Base-by-base conservation (phyloP, 2,329 filamentous ascomycete genomes). In the Fusarium odoratissimum region DNA sequence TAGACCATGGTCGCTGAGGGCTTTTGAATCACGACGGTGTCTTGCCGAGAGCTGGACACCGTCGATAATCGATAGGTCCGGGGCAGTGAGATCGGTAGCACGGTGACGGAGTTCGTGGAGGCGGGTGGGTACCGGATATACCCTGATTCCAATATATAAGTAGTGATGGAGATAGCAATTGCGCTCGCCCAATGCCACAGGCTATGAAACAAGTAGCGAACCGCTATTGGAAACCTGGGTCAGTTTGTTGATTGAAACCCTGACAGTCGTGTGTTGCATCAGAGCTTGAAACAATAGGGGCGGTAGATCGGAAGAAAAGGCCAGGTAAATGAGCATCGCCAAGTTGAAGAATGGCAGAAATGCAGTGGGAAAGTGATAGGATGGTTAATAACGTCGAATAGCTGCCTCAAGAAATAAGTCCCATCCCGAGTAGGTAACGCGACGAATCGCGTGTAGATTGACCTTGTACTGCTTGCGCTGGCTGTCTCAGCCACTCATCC, bases 1-100 rank as follows among this genome's bases (percentile, higher is more conserved):
- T 88, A 88, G 49, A 88, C 86, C 87, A 89, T 88, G 65, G 49
- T 57, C 64, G 40, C n/a, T 45, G 48, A 52, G 46, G n/a, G 38
- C 35, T 49, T 59, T 58, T 37, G 60, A 19, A 42, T 41, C 35
- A 58, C 51, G 30, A 37, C 46, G 42, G 54, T 46, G 71, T 60
- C 64, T 49, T 54, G 49, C 66, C 28, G 54, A 71, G 31, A 58
- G 35, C 41, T 58, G 67, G 55, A 64, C 49, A 54, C 66, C 70
- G 51, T 63, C 44, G 49, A 73, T 23, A 40, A 58, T 71, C 41
- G 52, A 52, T 38, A 52, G 56, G 33, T 31, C 59, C 42, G 59
- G 61, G 30, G 60, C 42, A 69, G 45, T 64, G 61, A 63, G 40
- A 40, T 63, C 55, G 58, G 42, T 23, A 40, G 61, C 51, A 58